Percentiles rank a stretch among this genome's conserved stretches.
These are phyloP conservation scores for Colletotrichum sp. DNA, from an alignment of 2,329 filamentous ascomycete genomes.

Conservation along the genomic window DNA sequence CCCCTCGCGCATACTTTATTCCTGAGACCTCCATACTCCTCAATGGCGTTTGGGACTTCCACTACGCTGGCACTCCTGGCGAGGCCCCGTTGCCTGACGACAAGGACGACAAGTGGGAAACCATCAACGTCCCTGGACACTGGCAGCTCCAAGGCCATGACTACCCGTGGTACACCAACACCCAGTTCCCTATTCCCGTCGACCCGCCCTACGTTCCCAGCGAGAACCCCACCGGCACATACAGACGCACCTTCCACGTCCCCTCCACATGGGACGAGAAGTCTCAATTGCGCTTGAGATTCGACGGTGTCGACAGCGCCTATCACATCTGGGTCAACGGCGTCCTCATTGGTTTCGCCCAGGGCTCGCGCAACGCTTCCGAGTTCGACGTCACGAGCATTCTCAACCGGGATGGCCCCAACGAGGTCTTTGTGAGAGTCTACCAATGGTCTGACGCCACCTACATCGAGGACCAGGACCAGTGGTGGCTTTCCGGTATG, in stretches of 20 bases:
- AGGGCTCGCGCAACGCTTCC: slow-evolving; percentile 70
- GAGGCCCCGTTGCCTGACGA: slow-evolving; percentile 47
- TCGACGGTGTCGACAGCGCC: slow-evolving; percentile 75
- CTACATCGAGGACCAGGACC: slow-evolving; percentile 74
- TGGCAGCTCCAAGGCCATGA: slow-evolving; percentile 76
- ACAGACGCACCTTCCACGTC: slow-evolving; percentile 60
- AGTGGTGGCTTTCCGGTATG: slow-evolving; percentile 69
- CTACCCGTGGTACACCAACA: slow-evolving; percentile 72
- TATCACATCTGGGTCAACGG: slow-evolving; percentile 76
- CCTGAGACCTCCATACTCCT: slow-evolving; percentile 54
- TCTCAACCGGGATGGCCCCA: slow-evolving; percentile 45
- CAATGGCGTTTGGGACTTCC: slow-evolving; percentile 64
- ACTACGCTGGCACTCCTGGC: slow-evolving; percentile 49
- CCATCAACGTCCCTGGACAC: slow-evolving; percentile 67
- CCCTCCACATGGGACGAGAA: slow-evolving; percentile 50
- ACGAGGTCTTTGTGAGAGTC: slow-evolving; percentile 67
- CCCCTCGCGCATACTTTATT: slow-evolving; percentile 57
- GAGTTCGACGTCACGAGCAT: slow-evolving; percentile 70
- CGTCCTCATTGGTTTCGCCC: slow-evolving; percentile 67
- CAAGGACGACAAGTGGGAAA: slow-evolving; percentile 44
- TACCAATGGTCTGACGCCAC: slow-evolving; percentile 74
- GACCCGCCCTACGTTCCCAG: slow-evolving; percentile 67
- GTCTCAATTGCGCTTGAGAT: slow-evolving; percentile 64
- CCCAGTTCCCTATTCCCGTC: slow-evolving; percentile 69
- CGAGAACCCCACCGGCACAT: slow-evolving; percentile 70